phyloP scores from a whole-genome alignment of 2,329 filamentous ascomycete genomes.

The Ophiocordyceps sinensis region DNA sequence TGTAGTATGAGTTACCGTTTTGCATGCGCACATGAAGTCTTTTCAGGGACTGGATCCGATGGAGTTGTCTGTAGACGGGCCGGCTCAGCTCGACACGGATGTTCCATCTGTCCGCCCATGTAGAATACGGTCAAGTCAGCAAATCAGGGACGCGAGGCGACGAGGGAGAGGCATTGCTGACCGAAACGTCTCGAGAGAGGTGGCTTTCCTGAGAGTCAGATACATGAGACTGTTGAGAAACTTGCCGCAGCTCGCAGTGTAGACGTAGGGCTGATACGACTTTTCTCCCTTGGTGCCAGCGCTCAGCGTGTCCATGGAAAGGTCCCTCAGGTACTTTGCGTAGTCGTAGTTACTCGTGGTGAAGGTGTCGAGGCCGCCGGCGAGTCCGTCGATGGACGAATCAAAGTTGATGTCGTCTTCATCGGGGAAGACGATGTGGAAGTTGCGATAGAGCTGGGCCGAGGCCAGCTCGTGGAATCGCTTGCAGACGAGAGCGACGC shows the following conservation, averaged over 20 bases:
- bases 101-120: constrained; percentile 36
- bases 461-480: constrained; percentile 44
- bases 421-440: constrained; percentile 47
- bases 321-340: constrained; percentile 38
- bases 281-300: constrained; percentile 36
- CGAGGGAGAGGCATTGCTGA: constrained; percentile 15
- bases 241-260: constrained; percentile 43
- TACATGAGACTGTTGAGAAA: constrained; percentile 48
- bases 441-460: constrained; percentile 42
- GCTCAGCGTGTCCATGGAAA: constrained; percentile 41
- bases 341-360: constrained; percentile 51
- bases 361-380: constrained; percentile 45
- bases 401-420: constrained; percentile 38
- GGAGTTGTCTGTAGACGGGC: constrained; percentile 40
- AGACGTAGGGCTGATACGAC: constrained; percentile 38
- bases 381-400: constrained; percentile 40
- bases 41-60: constrained; percentile 35
- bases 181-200: constrained; percentile 40
- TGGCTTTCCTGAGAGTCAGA: constrained; percentile 39
- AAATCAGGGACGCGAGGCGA: not conserved
- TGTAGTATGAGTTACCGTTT: constrained; percentile 39
- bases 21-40: constrained; percentile 45
- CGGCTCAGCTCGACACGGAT: constrained; percentile 47
- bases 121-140: not conserved
- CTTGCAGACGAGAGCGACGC: constrained; percentile 41